Conservation (phyloP, 108 stramenopile genomes). For the Stephanodiscus triporus region DNA sequence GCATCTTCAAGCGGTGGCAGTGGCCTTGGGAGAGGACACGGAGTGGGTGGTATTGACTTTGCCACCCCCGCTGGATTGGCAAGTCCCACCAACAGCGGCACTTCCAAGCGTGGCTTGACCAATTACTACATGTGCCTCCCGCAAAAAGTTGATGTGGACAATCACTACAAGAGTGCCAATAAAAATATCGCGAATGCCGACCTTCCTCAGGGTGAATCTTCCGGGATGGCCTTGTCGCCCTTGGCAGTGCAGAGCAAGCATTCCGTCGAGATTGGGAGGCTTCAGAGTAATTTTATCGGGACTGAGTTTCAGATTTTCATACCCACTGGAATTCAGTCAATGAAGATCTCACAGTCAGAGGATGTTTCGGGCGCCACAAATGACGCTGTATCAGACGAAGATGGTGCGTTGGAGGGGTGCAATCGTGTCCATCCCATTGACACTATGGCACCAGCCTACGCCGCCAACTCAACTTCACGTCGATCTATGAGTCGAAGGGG, state of each 20-base stretch:
- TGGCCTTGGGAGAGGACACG: neutral
- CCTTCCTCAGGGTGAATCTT: conserved; percentile 25
- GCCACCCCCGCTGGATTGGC: conserved; percentile 4
- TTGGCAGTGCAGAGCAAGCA: conserved; percentile 26
- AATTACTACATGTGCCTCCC: conserved; percentile 79
- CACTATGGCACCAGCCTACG: neutral
- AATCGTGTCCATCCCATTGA: neutral
- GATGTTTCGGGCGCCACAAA: neutral
- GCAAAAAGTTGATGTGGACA: conserved; percentile 66
- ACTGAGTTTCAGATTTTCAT: conserved; percentile 87
- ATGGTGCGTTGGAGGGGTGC: neutral
- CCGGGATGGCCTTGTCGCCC: conserved; percentile 20
- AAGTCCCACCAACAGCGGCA: neutral
- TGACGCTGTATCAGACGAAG: neutral
- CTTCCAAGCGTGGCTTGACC: conserved; percentile 69
- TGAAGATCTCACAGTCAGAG: neutral
- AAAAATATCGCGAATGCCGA: neutral
- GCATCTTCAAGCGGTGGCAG: neutral
- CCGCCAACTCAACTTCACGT: neutral
- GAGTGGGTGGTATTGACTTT: conserved; percentile 11
- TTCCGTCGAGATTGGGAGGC: conserved; percentile 55
- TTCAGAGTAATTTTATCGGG: conserved; percentile 86
- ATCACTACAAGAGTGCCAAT: conserved; percentile 63
- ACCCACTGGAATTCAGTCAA: neutral
- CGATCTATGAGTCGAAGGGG: conserved; percentile 4